These are phyloP conservation scores for Trichosporon inkin DNA, from an alignment of 1,284 basidiomycete species.

Conservation along the genomic window DNA sequence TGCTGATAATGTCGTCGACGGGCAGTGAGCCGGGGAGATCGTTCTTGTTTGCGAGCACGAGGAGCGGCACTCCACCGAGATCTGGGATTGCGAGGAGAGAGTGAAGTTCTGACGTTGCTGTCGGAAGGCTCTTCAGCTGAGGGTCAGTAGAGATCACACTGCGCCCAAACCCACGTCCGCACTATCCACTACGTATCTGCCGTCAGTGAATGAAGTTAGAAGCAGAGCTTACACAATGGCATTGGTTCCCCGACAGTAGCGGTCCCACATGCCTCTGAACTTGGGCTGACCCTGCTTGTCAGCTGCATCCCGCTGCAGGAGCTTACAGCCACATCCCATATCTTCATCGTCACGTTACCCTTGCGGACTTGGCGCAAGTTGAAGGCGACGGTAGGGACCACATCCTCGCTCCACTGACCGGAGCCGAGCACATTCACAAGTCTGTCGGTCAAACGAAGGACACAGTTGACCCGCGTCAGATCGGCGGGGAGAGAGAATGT, in stretches of 20 bases:
- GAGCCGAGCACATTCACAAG: constrained; percentile 83
- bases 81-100: constrained; percentile 71
- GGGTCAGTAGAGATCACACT: background rate
- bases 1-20: constrained; percentile 80
- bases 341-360: constrained; percentile 84
- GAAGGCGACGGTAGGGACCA: constrained; percentile 90
- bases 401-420: constrained; percentile 90
- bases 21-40: constrained; percentile 74
- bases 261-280: constrained; percentile 77
- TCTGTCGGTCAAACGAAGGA: constrained; percentile 19
- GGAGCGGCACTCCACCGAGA: constrained; percentile 73
- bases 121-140: constrained; percentile 74
- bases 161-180: constrained; percentile 61
- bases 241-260: constrained; percentile 90
- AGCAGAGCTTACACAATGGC: constrained; percentile 73
- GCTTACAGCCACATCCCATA: constrained; percentile 82
- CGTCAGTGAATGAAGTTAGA: constrained; percentile 16
- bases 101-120: constrained; percentile 84
- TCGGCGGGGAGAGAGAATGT: background rate
- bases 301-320: background rate
- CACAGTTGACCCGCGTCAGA: background rate
- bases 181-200: constrained; percentile 86
- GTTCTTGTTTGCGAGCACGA: constrained; percentile 95
- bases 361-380: constrained; percentile 67
- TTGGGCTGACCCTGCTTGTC: constrained; percentile 70